A percentile compares a stretch with the other conserved stretches of the same genome.
Evolutionary conservation across 306 rosid species (phyloP).

Genomic region (Chamaecrista fasciculata): DNA sequence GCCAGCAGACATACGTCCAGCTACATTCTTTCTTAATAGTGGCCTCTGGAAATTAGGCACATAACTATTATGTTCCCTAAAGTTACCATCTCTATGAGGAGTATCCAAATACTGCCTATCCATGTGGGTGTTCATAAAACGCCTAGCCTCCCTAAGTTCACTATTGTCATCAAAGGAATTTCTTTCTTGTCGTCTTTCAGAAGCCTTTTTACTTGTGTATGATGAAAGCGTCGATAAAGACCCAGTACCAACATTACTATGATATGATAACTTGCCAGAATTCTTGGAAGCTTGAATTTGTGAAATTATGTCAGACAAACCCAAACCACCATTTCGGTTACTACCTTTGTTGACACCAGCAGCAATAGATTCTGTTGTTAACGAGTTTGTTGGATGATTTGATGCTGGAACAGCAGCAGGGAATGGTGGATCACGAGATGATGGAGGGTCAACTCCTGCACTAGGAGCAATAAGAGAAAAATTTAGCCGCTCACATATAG

Average conservation of each 20-base stretch:
- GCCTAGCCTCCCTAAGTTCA: slow-evolving; percentile 68
- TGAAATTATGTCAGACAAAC: slow-evolving; percentile 81
- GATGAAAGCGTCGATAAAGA: slow-evolving; percentile 59
- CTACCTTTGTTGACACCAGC: slow-evolving; percentile 59
- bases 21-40: slow-evolving; percentile 71
- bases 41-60: slow-evolving; percentile 99
- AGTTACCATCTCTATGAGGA: slow-evolving; percentile 64
- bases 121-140: slow-evolving; percentile 49
- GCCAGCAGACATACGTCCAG: slow-evolving; percentile 77
- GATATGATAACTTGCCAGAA: slow-evolving; percentile 60
- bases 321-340: slow-evolving; percentile 83
- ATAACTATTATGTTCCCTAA: slow-evolving; percentile 65
- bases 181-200: slow-evolving; percentile 68
- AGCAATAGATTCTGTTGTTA: slow-evolving; percentile 55
- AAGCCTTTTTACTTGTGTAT: slow-evolving; percentile 53
- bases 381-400: slow-evolving; percentile 62
- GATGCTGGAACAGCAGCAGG: slow-evolving; percentile 88
- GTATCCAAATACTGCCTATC: slow-evolving; percentile 72
- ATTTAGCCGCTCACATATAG: slow-evolving; percentile 71
- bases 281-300: slow-evolving; percentile 98
- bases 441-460: slow-evolving; percentile 99
- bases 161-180: slow-evolving; percentile 56
- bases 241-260: slow-evolving; percentile 47
- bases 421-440: slow-evolving; percentile 99
- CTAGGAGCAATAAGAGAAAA: slow-evolving; percentile 80